Conservation (phyloP, 495 filamentous ascomycete genomes). For the Pseudoneurospora amorphoporcata region DNA sequence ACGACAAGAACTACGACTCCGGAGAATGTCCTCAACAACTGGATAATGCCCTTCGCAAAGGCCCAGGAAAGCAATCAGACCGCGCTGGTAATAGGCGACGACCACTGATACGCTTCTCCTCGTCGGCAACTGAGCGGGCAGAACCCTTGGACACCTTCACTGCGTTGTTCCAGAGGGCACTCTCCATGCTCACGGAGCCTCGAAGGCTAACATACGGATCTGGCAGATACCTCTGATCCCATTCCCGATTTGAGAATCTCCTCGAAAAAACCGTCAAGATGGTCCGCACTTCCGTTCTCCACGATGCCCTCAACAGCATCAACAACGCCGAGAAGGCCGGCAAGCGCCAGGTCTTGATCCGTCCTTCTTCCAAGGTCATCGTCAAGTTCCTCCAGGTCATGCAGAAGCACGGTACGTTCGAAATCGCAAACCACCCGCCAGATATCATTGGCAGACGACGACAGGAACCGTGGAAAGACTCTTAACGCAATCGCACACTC, state of each 20-base stretch:
- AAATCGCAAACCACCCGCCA: conserved; percentile 22
- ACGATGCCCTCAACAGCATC: conserved; percentile 98
- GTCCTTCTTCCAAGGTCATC: conserved; percentile 96
- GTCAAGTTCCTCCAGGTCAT: conserved; percentile 97
- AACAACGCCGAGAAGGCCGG: conserved; percentile 99
- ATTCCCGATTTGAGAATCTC: conserved; percentile 71
- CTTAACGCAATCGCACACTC: conserved; percentile 4
- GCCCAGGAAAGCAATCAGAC: conserved; percentile 41
- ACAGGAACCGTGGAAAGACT: conserved; percentile 5
- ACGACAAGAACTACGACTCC: conserved; percentile 14
- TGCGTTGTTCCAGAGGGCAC: conserved; percentile 56
- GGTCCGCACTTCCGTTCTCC: conserved; percentile 97
- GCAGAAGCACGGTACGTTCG: conserved; percentile 95
- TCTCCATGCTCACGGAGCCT: conserved; percentile 78
- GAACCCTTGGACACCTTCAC: conserved; percentile 55
- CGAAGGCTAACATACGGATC: conserved; percentile 59
- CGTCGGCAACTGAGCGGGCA: conserved; percentile 72
- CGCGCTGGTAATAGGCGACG: conserved; percentile 3
- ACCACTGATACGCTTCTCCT: conserved; percentile 60
- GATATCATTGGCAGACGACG: not conserved
- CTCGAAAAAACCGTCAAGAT: conserved; percentile 58
- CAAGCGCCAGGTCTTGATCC: conserved; percentile 96
- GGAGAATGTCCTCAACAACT: conserved; percentile 23
- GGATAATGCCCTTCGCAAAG: conserved; percentile 35
- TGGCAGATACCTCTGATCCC: conserved; percentile 67